phyloP scores from a whole-genome alignment of 495 filamentous ascomycete species.

The Trichoderma parareesei region DNA sequence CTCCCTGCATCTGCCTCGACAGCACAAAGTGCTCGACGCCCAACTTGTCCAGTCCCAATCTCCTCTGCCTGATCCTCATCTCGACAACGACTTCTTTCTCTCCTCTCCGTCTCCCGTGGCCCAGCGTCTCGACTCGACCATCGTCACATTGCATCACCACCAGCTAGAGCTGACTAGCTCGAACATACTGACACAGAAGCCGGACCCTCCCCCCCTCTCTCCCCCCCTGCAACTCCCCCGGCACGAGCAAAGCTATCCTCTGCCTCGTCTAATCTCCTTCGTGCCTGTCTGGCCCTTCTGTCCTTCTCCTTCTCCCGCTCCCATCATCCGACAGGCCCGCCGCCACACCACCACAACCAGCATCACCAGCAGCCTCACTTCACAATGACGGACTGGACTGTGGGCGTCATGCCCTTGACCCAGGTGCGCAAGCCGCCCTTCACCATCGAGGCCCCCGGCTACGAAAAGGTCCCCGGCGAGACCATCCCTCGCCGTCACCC shows the following conservation, averaged over 20 bases:
- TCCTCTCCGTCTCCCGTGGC: too few species aligned
- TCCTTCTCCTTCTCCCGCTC: not conserved
- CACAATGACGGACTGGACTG: conserved; percentile 24
- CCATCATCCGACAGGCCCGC: not conserved
- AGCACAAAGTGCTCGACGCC: not conserved
- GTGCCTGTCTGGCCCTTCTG: not conserved
- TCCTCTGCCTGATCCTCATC: too few species aligned
- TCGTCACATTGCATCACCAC: too few species aligned
- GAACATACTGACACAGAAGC: too few species aligned
- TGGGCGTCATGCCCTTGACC: conserved; percentile 31
- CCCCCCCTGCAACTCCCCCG: not conserved
- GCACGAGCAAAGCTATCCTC: not conserved
- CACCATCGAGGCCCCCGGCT: conserved; percentile 45
- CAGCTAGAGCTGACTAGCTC: too few species aligned
- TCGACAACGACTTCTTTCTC: not conserved
- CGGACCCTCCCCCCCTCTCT: not conserved
- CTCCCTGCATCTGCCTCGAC: not conserved
- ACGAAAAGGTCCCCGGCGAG: conserved; percentile 46
- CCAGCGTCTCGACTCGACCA: too few species aligned
- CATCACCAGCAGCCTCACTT: not conserved
- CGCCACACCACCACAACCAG: not conserved
- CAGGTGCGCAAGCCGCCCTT: conserved; percentile 45
- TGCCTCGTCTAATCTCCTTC: not conserved
- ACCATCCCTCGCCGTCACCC: conserved; percentile 54
- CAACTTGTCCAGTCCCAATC: not conserved